These are phyloP conservation scores for Harringtonia aguacate DNA, from an alignment of 2,329 filamentous ascomycete genomes.

Conservation along the genomic window DNA sequence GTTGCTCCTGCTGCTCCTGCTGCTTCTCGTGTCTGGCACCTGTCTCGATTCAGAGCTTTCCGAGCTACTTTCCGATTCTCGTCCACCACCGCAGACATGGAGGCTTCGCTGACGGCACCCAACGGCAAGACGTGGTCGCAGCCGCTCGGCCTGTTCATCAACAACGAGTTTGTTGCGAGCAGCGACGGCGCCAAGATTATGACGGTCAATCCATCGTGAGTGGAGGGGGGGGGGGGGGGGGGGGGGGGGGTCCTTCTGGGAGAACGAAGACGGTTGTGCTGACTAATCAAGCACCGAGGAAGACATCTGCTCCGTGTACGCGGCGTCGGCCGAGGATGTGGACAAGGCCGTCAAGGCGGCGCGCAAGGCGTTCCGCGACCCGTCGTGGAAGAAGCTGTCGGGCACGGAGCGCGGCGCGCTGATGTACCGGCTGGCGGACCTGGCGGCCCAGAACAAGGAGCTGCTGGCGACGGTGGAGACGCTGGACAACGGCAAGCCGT, in stretches of 20 bases:
- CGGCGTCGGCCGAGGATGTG: slow-evolving; percentile 55
- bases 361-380: slow-evolving; percentile 54
- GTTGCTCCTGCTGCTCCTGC: no score
- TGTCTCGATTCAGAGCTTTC: not conserved
- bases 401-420: slow-evolving; percentile 56
- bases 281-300: slow-evolving; percentile 38
- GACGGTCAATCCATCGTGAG: slow-evolving; percentile 59
- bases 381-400: slow-evolving; percentile 58
- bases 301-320: slow-evolving; percentile 61
- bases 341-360: slow-evolving; percentile 61
- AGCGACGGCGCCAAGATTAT: slow-evolving; percentile 53
- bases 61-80: not conserved
- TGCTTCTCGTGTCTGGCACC: no score
- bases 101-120: slow-evolving; percentile 58
- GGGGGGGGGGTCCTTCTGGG: no score
- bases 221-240: no score
- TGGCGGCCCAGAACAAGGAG: slow-evolving; percentile 54
- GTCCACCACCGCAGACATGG: slow-evolving; percentile 12
- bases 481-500: slow-evolving; percentile 75
- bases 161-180: slow-evolving; percentile 67
- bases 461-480: slow-evolving; percentile 48
- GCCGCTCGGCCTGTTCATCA: slow-evolving; percentile 72
- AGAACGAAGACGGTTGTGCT: not conserved
- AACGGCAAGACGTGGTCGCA: slow-evolving; percentile 65
- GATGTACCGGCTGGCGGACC: slow-evolving; percentile 58